Evolutionary conservation across 208 protist genomes (phyloP), one percentile per base, ranked within the genome.

Genomic region (Lotmaria passim): DNA sequence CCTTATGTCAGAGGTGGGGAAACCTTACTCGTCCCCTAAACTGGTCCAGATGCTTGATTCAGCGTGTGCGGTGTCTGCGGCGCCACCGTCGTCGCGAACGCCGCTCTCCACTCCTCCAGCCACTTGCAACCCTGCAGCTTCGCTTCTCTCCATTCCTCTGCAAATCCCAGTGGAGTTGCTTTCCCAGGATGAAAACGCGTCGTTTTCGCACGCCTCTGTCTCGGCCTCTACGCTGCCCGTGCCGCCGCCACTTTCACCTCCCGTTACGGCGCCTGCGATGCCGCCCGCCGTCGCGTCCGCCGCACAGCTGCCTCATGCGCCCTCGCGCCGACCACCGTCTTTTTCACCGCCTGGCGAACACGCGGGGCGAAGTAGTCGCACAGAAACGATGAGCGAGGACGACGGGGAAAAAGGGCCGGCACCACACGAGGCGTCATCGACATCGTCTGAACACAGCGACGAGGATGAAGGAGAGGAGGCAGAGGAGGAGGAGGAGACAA

Each of bases 161-260:
- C 57, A 63, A 26, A 23, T 63, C 2, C 57, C 57, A 2, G 23
- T 15, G 10, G 57, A 63, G 39, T 24, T 63, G 2, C 41, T 63
- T 7, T 1, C 7, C 5, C 17, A 57, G 28, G 28, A 11, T n/a
- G 11, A 41, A 57, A 11, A 41, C 3, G 10, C 6, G 4, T 7
- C 8, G 12, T 19, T 10, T 7, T 6, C 8, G 4, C 7, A n/a
- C 7, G 1, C 52, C 17, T 41, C 23, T 38, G 0, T 1, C 55
- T 17, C 34, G n/a, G n/a, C n/a, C n/a, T n/a, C n/a, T n/a, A 59
- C 33, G n/a, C 53, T 3, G 23, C 53, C 34, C 24, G 33, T 21
- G 21, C 47, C 41, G 2, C 36, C 36, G 12, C 36, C 36, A 41
- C 12, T 12, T 7, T 12, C 12, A 41, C 41, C 7, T 46, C 2